These are phyloP conservation scores for Oryza meridionalis DNA, from an alignment of 176 grass and related monocot species.

Conservation along the genomic window DNA sequence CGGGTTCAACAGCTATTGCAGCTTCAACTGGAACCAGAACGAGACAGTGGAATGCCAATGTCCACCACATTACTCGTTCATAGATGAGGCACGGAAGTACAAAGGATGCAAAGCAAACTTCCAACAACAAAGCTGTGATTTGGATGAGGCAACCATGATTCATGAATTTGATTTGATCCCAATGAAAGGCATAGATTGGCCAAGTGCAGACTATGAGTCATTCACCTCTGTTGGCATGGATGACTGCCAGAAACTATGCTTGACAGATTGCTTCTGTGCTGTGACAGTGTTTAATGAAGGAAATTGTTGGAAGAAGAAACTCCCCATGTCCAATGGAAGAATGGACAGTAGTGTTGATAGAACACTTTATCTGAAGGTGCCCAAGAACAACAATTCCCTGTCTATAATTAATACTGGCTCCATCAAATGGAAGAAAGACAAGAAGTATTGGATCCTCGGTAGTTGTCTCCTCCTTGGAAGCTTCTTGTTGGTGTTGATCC, in stretches of 20 bases:
- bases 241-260: slow-evolving; percentile 14
- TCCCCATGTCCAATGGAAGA: slow-evolving; percentile 41
- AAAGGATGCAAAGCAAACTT: slow-evolving; percentile 42
- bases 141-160: neutral
- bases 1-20: slow-evolving; percentile 56
- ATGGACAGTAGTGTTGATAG: neutral
- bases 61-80: slow-evolving; percentile 44
- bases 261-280: slow-evolving; percentile 45
- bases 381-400: slow-evolving; percentile 15
- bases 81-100: slow-evolving; percentile 32
- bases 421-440: neutral
- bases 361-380: slow-evolving; percentile 35
- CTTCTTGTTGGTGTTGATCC: neutral
- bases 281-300: neutral
- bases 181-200: slow-evolving; percentile 33
- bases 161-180: slow-evolving; percentile 6
- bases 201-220: slow-evolving; percentile 23
- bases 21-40: neutral
- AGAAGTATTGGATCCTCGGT: slow-evolving; percentile 15
- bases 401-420: neutral
- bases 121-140: neutral
- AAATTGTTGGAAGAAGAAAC: slow-evolving; percentile 40
- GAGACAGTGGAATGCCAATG: slow-evolving; percentile 33
- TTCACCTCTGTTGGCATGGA: neutral
- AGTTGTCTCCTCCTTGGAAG: slow-evolving; percentile 16